Evolutionary conservation across 768 basidiomycete species (phyloP).

Genomic region (Trametes maxima): DNA sequence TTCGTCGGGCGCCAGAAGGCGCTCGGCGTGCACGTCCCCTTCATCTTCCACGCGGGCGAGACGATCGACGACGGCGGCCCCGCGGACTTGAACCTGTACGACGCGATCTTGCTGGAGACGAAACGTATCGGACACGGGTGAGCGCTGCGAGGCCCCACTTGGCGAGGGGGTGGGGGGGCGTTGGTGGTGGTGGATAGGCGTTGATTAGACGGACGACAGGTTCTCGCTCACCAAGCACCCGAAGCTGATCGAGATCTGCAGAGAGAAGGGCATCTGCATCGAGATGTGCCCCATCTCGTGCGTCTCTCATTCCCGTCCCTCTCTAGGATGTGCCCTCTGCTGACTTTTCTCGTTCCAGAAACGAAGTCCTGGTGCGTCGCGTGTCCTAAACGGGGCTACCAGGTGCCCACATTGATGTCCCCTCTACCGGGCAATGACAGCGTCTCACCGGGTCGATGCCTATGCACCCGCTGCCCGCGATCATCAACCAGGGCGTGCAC

Average conservation of each 20-base stretch:
- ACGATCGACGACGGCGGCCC: slow-evolving; percentile 75
- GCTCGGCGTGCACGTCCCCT: slow-evolving; percentile 66
- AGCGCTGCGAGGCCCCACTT: neutral
- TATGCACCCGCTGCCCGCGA: slow-evolving; percentile 72
- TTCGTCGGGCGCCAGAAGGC: slow-evolving; percentile 62
- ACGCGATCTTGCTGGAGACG: slow-evolving; percentile 76
- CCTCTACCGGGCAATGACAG: slow-evolving; percentile 35
- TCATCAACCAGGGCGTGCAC: slow-evolving; percentile 73
- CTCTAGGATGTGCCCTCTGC: neutral
- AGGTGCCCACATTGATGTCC: neutral
- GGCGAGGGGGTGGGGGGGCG: neutral
- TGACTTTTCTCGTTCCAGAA: slow-evolving; percentile 42
- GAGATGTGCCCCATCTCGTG: slow-evolving; percentile 86
- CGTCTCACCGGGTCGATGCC: slow-evolving; percentile 79
- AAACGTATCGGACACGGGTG: slow-evolving; percentile 85
- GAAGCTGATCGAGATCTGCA: slow-evolving; percentile 66
- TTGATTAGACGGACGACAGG: slow-evolving; percentile 36
- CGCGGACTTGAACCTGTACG: slow-evolving; percentile 74
- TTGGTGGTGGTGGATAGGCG: too few relatives aligned
- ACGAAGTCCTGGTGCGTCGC: slow-evolving; percentile 64
- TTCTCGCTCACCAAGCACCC: slow-evolving; percentile 82
- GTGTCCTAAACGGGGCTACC: neutral
- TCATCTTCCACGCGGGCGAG: slow-evolving; percentile 81
- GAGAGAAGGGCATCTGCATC: slow-evolving; percentile 61
- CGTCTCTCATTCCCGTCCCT: slow-evolving; percentile 31